Percentiles rank a stretch among this genome's conserved stretches.
phyloP scores from a whole-genome alignment of 163 green algal species.

The Botryococcus braunii region DNA sequence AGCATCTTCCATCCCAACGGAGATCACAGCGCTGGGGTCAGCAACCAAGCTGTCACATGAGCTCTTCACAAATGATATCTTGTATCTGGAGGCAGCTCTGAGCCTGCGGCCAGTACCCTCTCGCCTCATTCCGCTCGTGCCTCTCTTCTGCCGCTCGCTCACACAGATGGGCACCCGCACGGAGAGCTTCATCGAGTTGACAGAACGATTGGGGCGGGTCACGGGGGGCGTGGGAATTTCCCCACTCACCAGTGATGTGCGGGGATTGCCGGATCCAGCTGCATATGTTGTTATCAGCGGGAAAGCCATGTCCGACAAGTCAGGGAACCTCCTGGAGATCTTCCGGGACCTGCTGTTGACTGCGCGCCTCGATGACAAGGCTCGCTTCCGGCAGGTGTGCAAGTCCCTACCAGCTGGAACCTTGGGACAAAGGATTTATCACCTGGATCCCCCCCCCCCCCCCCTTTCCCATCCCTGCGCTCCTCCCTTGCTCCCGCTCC shows the following conservation, averaged over 20 bases:
- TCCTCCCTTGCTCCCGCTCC: no score
- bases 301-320: conserved; percentile 86
- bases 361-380: conserved; percentile 76
- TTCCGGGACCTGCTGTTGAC: conserved; percentile 75
- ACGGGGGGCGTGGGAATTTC: conserved; percentile 88
- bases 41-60: conserved; percentile 88
- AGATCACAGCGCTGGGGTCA: conserved; percentile 27
- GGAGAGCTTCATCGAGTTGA: conserved; percentile 89
- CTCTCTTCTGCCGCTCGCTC: conserved; percentile 82
- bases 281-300: conserved; percentile 77
- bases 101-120: conserved; percentile 71
- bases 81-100: conserved; percentile 86
- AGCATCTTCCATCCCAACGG: conserved; percentile 59
- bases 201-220: conserved; percentile 91
- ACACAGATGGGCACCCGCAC: conserved; percentile 83
- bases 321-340: conserved; percentile 69
- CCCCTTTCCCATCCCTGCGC: no score
- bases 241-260: conserved; percentile 53
- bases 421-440: no score
- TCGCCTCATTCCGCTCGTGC: conserved; percentile 86
- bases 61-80: conserved; percentile 96
- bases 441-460: no score
- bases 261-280: conserved; percentile 38
- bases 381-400: conserved; percentile 73
- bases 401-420: not conserved